A percentile compares a stretch with the other conserved stretches of the same genome.
These are phyloP conservation scores for Neopestalotiopsis rosae DNA, from an alignment of 2,329 filamentous ascomycete genomes.

Conservation along the genomic window DNA sequence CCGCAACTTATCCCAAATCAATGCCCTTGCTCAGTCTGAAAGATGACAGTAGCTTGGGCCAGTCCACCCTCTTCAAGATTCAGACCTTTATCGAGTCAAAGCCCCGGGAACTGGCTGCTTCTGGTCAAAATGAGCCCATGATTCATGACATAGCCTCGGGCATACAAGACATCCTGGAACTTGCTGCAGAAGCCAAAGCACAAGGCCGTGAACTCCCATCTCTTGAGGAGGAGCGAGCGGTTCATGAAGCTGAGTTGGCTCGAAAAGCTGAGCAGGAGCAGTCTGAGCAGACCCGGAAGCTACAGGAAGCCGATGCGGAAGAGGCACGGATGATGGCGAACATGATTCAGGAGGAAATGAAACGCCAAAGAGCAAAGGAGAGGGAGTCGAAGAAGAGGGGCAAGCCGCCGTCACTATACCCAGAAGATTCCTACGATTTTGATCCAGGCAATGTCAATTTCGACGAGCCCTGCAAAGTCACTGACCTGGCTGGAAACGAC, in stretches of 20 bases:
- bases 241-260: conserved; percentile 76
- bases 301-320: conserved; percentile 63
- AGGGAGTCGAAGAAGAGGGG: conserved; percentile 70
- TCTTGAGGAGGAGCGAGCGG: conserved; percentile 85
- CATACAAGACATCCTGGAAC: conserved; percentile 80
- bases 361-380: conserved; percentile 67
- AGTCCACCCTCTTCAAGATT: conserved; percentile 74
- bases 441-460: conserved; percentile 58
- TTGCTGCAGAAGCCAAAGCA: conserved; percentile 79
- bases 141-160: conserved; percentile 70
- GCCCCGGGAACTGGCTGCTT: conserved; percentile 57
- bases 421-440: conserved; percentile 37
- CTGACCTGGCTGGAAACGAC: conserved; percentile 66
- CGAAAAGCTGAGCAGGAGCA: conserved; percentile 63
- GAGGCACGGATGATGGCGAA: conserved; percentile 73
- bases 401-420: conserved; percentile 48
- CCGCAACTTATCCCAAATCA: conserved; percentile 89
- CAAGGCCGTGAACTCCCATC: conserved; percentile 80
- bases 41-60: conserved; percentile 67
- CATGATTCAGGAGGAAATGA: conserved; percentile 75
- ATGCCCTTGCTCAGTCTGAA: conserved; percentile 75
- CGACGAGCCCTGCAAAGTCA: conserved; percentile 69
- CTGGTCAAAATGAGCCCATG: conserved; percentile 61
- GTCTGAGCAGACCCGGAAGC: conserved; percentile 57
- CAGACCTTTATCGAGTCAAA: conserved; percentile 66